Conservation (phyloP, 1,139 yeast species). For the Geotrichum fermentans region DNA sequence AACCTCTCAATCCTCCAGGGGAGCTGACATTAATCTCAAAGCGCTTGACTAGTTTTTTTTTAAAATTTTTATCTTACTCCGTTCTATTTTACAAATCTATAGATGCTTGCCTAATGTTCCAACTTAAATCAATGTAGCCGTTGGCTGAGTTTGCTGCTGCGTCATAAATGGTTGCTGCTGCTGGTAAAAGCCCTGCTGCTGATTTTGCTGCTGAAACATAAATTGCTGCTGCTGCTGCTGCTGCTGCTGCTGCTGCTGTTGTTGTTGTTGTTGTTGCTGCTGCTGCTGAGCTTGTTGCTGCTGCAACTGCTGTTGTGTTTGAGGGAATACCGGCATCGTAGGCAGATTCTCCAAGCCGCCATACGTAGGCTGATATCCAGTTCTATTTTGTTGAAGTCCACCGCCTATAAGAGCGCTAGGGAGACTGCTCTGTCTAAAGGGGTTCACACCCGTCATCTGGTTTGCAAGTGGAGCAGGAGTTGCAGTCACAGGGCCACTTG, state of each 20-base stretch:
- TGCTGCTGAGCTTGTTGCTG: constrained; percentile 3
- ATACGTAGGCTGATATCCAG: constrained; percentile 8
- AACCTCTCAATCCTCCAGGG: no score
- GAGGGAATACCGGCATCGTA: not conserved
- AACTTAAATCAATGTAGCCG: not conserved
- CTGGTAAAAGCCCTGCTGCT: not conserved
- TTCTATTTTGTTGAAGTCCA: constrained; percentile 1
- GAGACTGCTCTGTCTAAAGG: constrained; percentile 16
- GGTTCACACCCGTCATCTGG: constrained; percentile 18
- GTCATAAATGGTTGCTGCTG: not conserved
- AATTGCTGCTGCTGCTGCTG: constrained; percentile 4
- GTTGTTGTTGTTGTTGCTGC: not conserved
- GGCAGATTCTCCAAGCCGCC: constrained; percentile 9
- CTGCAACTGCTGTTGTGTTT: not conserved
- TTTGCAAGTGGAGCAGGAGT: constrained; percentile 8
- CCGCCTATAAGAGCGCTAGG: not conserved
- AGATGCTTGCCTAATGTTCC: no score
- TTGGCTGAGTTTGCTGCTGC: constrained; percentile 2
- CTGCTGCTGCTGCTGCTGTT: not conserved
- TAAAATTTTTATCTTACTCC: no score
- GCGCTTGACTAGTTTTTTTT: no score
- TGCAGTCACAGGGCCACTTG: not conserved
- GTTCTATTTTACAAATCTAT: no score
- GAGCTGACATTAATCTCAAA: no score
- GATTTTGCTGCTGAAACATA: not conserved